Evolutionary conservation across 2,329 filamentous ascomycete species (phyloP).

Genomic region (Cordyceps cicadae): DNA sequence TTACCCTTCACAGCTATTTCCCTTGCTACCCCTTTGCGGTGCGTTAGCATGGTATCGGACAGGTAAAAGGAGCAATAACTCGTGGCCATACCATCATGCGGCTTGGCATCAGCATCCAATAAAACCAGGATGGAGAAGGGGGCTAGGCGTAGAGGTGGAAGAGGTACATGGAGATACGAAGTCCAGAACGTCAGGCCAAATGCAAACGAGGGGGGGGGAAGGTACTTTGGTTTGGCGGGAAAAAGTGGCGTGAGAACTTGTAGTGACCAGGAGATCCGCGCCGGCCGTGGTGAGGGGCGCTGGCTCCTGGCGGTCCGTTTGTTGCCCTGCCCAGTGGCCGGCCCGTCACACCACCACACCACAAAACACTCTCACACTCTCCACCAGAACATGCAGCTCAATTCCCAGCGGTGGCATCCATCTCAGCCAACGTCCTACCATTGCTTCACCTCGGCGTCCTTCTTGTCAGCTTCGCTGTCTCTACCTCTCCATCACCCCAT

Average conservation of each 20-base stretch:
- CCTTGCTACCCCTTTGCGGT: background rate
- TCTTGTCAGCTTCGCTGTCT: background rate
- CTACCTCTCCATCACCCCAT: background rate
- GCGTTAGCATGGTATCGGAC: background rate
- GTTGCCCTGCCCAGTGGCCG: background rate
- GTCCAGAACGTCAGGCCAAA: background rate
- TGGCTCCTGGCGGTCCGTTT: background rate
- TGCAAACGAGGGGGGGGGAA: background rate
- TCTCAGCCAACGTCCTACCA: background rate
- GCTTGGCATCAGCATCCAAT: background rate
- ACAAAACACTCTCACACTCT: background rate
- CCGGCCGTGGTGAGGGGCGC: conserved; percentile 1
- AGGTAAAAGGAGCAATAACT: background rate
- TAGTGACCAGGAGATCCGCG: background rate
- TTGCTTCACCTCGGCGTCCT: background rate
- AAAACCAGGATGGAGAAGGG: background rate
- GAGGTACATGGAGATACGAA: conserved; percentile 8
- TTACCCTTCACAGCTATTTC: background rate
- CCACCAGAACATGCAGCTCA: background rate
- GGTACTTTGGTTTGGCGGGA: background rate
- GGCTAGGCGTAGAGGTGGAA: background rate
- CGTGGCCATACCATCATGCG: background rate
- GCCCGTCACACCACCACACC: conserved; percentile 6
- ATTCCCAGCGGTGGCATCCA: background rate
- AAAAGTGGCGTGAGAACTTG: conserved; percentile 8